Base-by-base conservation (phyloP, 169 alveolate species). In the Babesia bigemina region DNA sequence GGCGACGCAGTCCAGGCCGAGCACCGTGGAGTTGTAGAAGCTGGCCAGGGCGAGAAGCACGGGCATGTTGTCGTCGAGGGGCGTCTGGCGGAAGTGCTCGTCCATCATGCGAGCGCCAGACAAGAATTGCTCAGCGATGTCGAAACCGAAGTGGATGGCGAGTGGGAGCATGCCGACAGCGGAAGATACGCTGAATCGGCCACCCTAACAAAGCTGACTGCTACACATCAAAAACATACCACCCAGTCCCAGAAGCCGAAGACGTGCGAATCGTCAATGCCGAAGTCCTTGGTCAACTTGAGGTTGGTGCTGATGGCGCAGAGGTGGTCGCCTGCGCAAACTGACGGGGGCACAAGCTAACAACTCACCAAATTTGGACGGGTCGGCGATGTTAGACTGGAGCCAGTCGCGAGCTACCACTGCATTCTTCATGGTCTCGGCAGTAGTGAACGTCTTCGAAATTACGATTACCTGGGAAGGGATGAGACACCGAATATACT, bases 241-340 rank as follows among this genome's bases (percentile, higher is more conserved):
- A 96, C 99, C 99, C 99, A 98, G 85, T 97, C 99, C 99, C 99
- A 98, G 84, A 98, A 98, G 26, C 99, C 99, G 75, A 98, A 98
- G 17, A 97, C 99, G 56, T 93, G 92, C 62, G 95, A 96, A 58
- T 93, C 94, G 33, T 86, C 83, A 24, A 98, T 93, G 45, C 99
- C 99, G 70, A 98, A 98, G 70, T 95, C 94, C 39, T 86, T 85
- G 7, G 99, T 95, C 57, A 92, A 93, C 53, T 91, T 87, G 62
- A 96, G 77, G 63, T 96, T 96, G 13, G 99, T 96, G 58, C 98
- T 93, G 19, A 95, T 96, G 44, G 99, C 99, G 79, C 93, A 90
- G 83, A 95, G 65, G 75, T 97, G 99, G 47, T 90, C 87, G 33
- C 94, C 90, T 72, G 91, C 70, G n/a, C 79, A 62, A 12, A 58